phyloP scores from a whole-genome alignment of 768 basidiomycete species.

The Gloeophyllum trabeum region DNA sequence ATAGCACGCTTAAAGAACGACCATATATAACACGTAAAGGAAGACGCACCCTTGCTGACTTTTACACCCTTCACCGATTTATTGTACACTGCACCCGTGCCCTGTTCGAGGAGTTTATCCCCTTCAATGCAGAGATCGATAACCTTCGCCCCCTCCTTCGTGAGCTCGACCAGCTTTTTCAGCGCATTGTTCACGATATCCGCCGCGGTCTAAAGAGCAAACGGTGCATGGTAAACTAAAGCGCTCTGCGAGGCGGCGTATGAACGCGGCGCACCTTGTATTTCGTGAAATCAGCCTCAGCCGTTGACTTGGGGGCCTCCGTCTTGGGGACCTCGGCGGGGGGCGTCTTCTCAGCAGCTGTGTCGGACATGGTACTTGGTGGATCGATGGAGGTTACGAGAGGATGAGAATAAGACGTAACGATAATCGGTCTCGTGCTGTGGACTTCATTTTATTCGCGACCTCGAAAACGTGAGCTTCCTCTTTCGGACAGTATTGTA shows the following conservation, averaged over 20 bases:
- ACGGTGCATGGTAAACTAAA: no score
- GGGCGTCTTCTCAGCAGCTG: no score
- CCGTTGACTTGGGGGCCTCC: constrained; percentile 34
- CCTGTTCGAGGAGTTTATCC: constrained; percentile 86
- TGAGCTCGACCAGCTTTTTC: constrained; percentile 71
- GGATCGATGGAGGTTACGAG: no score
- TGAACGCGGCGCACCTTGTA: constrained; percentile 54
- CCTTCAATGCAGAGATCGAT: constrained; percentile 89
- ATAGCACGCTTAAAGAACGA: constrained; percentile 1
- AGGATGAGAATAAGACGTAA: no score
- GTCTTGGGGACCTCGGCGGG: constrained; percentile 31
- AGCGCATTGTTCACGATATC: constrained; percentile 81
- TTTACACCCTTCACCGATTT: constrained; percentile 84
- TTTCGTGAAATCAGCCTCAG: constrained; percentile 73
- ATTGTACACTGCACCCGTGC: constrained; percentile 79
- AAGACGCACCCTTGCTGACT: constrained; percentile 66
- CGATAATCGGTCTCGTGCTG: no score
- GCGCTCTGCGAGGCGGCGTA: constrained; percentile 3
- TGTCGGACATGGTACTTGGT: constrained; percentile 51
- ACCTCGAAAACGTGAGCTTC: no score
- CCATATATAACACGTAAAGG: constrained; percentile 1
- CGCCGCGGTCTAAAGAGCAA: constrained; percentile 58
- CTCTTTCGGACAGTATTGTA: no score
- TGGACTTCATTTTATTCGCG: no score
- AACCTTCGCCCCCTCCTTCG: constrained; percentile 74